phyloP scores from a whole-genome alignment of 306 rosid genomes.

The Pyrus pyrifolia region DNA sequence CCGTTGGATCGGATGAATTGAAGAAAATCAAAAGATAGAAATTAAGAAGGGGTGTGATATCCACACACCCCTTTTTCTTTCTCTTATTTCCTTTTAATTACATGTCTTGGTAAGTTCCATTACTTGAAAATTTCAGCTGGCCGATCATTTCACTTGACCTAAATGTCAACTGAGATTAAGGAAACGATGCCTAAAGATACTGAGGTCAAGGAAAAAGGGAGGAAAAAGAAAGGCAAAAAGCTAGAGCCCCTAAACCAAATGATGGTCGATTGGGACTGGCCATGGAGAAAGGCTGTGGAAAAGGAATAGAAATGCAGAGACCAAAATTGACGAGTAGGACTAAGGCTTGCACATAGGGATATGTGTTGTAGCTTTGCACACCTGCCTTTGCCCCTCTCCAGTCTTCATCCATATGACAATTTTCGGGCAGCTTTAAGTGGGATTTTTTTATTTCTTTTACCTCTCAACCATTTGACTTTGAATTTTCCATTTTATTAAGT shows the following conservation, averaged over 20 bases:
- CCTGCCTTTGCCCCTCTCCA: background rate
- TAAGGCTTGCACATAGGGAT: constrained; percentile 46
- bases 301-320: constrained; percentile 18
- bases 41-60: too few relatives aligned
- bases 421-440: background rate
- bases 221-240: background rate
- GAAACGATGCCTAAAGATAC: background rate
- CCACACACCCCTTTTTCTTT: background rate
- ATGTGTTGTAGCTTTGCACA: constrained; percentile 18
- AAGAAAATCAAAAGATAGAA: too few relatives aligned
- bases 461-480: constrained; percentile 26
- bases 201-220: background rate
- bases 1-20: too few relatives aligned
- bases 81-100: background rate
- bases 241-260: background rate
- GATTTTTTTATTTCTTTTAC: background rate
- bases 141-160: background rate
- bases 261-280: constrained; percentile 23
- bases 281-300: constrained; percentile 11
- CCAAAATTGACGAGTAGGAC: constrained; percentile 49
- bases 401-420: background rate
- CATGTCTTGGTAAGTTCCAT: background rate
- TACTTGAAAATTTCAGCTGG: background rate
- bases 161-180: background rate
- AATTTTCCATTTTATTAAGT: background rate